Evolutionary conservation across 352 stramenopile genomes (phyloP), one percentile per base, ranked within the genome.

Genomic region (Phytophthora kernoviae): DNA sequence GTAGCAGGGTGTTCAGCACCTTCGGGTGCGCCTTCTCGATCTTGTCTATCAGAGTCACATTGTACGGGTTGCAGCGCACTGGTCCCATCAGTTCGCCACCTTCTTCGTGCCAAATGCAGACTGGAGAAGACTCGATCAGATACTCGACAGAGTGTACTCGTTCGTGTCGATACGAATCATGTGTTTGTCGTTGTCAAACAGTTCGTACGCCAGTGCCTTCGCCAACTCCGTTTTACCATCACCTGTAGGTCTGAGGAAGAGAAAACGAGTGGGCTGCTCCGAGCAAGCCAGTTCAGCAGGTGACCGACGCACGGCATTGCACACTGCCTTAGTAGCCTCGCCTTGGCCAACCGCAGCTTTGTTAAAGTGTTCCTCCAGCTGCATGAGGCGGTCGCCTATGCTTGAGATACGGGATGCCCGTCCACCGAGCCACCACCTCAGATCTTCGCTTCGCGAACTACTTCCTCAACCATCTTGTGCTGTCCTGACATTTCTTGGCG

Each of bases 1-100:
- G 97, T 7, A 99, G 70, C 37, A 99, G 60, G 56, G 99, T 81
- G 48, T 98, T 99, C 33, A 99, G 81, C 33, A 99, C 95, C 54
- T 98, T 92, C 8, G 75, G 76, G 65, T 99, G 96, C 5, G 97
- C 97, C 70, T 99, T 99, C 75, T 99, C 97, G 30, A 99, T 96
- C 65, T 99, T 96, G 63, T 99, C 97, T 54, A 99, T 85, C 30
- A 99, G 74, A 5, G 99, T 86, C 44, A 99, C 96, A 17, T 97
- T 97, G 77, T 99, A 99, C 26, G 96, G 96, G 30, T 96, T 93
- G 43, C 94, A 79, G 14, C 97, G 91, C 18, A 99, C 94, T 6
- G 95, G 93, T 66, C 99, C 97, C 0, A 96, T 99, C 17, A 99
- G 62, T 58, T 99, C 93, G 1, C 97, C 97, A 22, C 95, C 94